Base-by-base conservation (phyloP, 768 basidiomycete species). In the Kwoniella bestiolae region DNA sequence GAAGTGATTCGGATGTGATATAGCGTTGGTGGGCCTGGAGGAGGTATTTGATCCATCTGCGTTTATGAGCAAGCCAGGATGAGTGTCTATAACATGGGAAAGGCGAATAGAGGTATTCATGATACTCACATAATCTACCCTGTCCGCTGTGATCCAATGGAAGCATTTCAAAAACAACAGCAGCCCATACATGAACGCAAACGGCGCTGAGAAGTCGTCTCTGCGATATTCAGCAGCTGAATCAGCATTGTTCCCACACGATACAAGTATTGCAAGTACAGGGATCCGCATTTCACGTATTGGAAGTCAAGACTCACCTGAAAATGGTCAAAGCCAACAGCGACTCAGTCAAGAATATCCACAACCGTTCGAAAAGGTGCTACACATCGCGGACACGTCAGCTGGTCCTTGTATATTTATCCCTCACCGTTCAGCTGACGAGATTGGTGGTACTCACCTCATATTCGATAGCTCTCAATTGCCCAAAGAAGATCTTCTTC, bases 261-360 rank as follows among this genome's bases (percentile, higher is more conserved):
- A 23, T 38, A 44, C 18, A 5, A 14, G 16, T 28, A 34, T 11
- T 32, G n/a, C 8, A n/a, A 6, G 8, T 12, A n/a, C n/a, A n/a
- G n/a, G n/a, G n/a, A n/a, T n/a, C n/a, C n/a, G n/a, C n/a, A n/a
- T n/a, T n/a, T n/a, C n/a, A n/a, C n/a, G n/a, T n/a, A n/a, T n/a
- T n/a, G n/a, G 26, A 21, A 9, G 1, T 52, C 29, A 25, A 31
- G 14, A 58, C 78, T 47, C 45, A 79, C 65, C 94, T 86, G 83
- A 99, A 99, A 71, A 98, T 98, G 35, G 96, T 96, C 79, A 98
- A 90, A 0, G 96, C 95, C 56, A 99, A 84, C 35, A 99, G 84
- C 6, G 92, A 94, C 80, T 99, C 96, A 1, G 96, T 98, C 55
- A 98, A 86, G 82, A 96, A 96, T 83, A 94, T 94, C 95, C 96